phyloP scores from a whole-genome alignment of 2,329 filamentous ascomycete species.

The Calonectria multiphialidica region DNA sequence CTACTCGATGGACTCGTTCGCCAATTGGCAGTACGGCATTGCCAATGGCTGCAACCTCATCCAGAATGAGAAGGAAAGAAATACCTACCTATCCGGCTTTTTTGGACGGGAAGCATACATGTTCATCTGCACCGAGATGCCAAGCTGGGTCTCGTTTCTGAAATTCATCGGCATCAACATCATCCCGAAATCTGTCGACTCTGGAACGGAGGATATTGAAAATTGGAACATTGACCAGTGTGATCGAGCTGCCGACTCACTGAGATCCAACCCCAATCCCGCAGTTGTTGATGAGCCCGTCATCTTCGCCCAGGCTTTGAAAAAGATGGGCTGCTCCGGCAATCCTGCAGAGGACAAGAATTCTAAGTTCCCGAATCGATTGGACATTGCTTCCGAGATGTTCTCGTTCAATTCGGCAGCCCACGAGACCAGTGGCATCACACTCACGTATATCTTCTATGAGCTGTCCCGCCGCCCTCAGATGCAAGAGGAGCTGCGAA shows the following conservation, averaged over 20 bases:
- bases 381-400: conserved; percentile 18
- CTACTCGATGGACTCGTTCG: conserved; percentile 32
- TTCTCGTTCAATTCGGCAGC: conserved; percentile 12
- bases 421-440: conserved; percentile 12
- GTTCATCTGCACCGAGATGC: conserved; percentile 26
- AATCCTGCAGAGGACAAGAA: neutral
- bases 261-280: neutral
- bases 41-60: conserved; percentile 25
- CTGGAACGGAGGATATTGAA: neutral
- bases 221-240: neutral
- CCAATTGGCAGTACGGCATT: conserved; percentile 27
- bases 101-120: conserved; percentile 16
- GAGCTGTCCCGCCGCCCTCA: neutral
- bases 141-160: neutral
- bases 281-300: neutral
- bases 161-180: neutral
- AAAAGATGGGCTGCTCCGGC: neutral
- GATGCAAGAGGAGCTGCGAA: neutral
- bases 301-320: neutral
- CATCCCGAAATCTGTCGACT: neutral
- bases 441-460: neutral
- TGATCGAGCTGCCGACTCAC: neutral
- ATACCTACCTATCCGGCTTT: conserved; percentile 22
- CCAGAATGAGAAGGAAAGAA: conserved; percentile 23
- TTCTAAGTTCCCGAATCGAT: neutral